Base-by-base conservation (phyloP, 495 filamentous ascomycete species). In the Lasiosphaeriaceae sp. region DNA sequence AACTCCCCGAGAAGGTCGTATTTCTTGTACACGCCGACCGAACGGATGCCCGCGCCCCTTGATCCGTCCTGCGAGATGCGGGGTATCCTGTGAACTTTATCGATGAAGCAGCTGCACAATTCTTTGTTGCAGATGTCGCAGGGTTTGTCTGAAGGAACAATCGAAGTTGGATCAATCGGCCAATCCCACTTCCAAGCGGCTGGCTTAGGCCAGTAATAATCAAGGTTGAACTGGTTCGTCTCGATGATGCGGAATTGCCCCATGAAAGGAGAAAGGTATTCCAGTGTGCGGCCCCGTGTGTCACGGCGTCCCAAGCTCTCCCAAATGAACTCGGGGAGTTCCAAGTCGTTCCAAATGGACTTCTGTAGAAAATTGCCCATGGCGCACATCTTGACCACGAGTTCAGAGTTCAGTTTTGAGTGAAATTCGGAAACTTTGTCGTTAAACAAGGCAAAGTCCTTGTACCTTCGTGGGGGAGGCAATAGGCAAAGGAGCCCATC, bases 311-410 rank as follows among this genome's bases (percentile, higher is more conserved):
- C 53, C n/a, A n/a, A n/a, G 9, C 51, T 50, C 47, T 70, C 67
- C 57, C 64, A 70, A 11, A 66, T 52, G 16, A 63, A 70, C 37
- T 66, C 67, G 9, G 63, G 59, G 2, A 66, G 56, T 43, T 64
- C 65, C 12, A 56, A 31, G 35, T 47, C 58, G 14, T 59, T 39
- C 58, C 63, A 64, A 11, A 70, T 62, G 9, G 61, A 45, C 47
- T 34, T 47, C 22, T 65, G 51, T 6, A 70, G 35, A 1, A 52
- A 44, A 20, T 44, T 53, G 16, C 66, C 67, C 16, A 66, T 50
- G n/a, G 35, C 49, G n/a, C 58, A 66, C 47, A 70, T 24, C 11
- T 31, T 56, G 12, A 45, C 47, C 19, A 65, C 57, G 23, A 65
- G 50, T 14, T 51, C 46, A 48, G 35, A 56, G 47, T 58, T 47